Evolutionary conservation across 1,284 basidiomycete species (phyloP), one percentile per base, ranked within the genome.

Genomic region (Sanguinoderma infundibulare): DNA sequence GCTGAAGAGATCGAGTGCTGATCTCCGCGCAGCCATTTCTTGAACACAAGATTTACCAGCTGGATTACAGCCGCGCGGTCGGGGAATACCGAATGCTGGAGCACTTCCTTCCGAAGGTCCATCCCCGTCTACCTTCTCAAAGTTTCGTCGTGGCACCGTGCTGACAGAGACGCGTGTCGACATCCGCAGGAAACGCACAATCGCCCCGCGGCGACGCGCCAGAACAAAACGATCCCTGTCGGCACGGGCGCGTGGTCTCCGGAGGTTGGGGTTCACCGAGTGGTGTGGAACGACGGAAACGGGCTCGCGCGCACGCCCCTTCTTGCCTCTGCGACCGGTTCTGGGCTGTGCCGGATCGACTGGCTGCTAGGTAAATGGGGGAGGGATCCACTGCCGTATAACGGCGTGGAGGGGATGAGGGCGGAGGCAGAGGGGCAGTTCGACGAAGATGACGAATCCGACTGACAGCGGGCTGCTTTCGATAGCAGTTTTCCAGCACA

Each of bases 301-400:
- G 93, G 92, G 0, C 76, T 96, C 0, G 84, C 76, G 1, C 78
- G 82, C 1, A 87, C 89, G 1, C 83, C 85, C 0, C 72, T 95
- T 68, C 75, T 96, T 24, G 95, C 92, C 4, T 90, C 87, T 24
- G 90, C 87, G 0, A 93, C 89, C 4, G 92, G 86, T 2, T 87
- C 87, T n/a, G 95, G 96, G 1, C 74, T 98, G 17, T 95, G 92
- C 68, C 79, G 96, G 50, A 81, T 98, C 5, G 95, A 98, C 70
- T 85, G 86, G 69, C 68, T 95, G 20, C 75, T 81, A 69, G 93
- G 93, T 14, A 75, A 85, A 62, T 93, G 86, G 83, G 77, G 84
- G 55, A 83, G 80, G 47, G 86, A 83, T 46, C 81, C 78, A 66
- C 73, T 87, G 12, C 89, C 90, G 4, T 92, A 91, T 74, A 78